phyloP scores from a whole-genome alignment of 2,329 filamentous ascomycete genomes.

The Plectosphaerella plurivora region DNA sequence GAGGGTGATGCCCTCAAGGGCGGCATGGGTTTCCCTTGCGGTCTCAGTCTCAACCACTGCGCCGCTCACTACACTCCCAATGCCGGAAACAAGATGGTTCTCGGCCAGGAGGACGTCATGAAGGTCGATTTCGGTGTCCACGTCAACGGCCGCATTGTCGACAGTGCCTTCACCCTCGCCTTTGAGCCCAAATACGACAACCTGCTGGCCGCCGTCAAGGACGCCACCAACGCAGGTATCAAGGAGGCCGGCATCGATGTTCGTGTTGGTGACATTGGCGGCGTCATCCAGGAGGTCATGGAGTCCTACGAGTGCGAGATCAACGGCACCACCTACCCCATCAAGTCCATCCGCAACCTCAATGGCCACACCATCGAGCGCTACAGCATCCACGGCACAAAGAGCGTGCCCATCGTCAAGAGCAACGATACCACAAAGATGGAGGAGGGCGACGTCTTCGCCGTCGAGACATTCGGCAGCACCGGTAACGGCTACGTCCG shows the following conservation, averaged over 20 bases:
- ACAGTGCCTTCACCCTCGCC: conserved; percentile 75
- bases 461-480: conserved; percentile 78
- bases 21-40: conserved; percentile 84
- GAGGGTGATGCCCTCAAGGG: conserved; percentile 75
- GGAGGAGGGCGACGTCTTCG: conserved; percentile 80
- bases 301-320: conserved; percentile 73
- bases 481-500: conserved; percentile 73
- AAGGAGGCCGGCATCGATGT: conserved; percentile 77
- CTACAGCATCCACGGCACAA: conserved; percentile 73
- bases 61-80: conserved; percentile 87
- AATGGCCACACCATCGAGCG: conserved; percentile 74
- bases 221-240: conserved; percentile 75
- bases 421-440: conserved; percentile 73
- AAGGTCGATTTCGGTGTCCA: conserved; percentile 82
- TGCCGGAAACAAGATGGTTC: conserved; percentile 73
- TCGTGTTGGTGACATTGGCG: conserved; percentile 68
- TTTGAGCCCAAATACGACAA: conserved; percentile 74
- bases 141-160: conserved; percentile 74
- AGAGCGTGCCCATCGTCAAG: conserved; percentile 78
- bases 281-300: conserved; percentile 70
- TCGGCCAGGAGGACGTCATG: conserved; percentile 71
- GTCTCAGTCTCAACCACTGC: conserved; percentile 78
- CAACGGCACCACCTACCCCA: conserved; percentile 60
- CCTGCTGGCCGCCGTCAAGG: conserved; percentile 67
- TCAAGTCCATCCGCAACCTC: conserved; percentile 69